Base-by-base conservation (phyloP, 805 yeast genomes). In the Yarrowia bubula region DNA sequence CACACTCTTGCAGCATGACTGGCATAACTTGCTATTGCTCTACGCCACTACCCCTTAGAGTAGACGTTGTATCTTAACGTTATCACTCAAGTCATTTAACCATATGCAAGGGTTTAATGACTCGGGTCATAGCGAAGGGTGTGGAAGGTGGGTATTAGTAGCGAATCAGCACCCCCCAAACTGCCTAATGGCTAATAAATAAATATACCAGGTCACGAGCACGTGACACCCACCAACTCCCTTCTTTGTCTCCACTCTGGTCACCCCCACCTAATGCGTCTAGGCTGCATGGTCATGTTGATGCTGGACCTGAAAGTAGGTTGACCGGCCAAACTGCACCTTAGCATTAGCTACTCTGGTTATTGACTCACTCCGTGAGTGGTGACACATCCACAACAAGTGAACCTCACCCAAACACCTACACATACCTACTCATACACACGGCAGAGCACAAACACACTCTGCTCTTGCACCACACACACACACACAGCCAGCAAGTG, bases 181-280 rank as follows among this genome's bases (percentile, higher is more conserved):
- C 5, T 3, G 28, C 28, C n/a, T n/a, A n/a, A 22, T 22, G 28
- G 28, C n/a, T 22, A 5, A 3, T 22, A 22, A 22, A 22, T 22
- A 22, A 22, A 22, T 22, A 22, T 22, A 22, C 28, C 28, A 22
- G 28, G 28, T 22, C 28, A 22, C 33, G 17, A 28, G n/a, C 51
- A 46, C 51, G 51, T 46, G 51, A 46, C 51, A 46, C 31, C 28
- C 28, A 3, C 28, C 28, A 22, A n/a, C n/a, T 22, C 28, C 28
- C 38, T 78, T 78, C 14, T 81, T 10, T 11, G 22, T 13, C 47
- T 43, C 31, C 14, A 22, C 22, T 43, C 38, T 35, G 38, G 38
- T 35, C 38, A 35, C 38, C 28, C 58, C 43, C 43, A 37, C 33
- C 43, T 37, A 17, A 22, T 51, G 58, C 58, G 33, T 51, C 32